Evolutionary conservation across 306 rosid species (phyloP).

Genomic region (Quercus rubra): DNA sequence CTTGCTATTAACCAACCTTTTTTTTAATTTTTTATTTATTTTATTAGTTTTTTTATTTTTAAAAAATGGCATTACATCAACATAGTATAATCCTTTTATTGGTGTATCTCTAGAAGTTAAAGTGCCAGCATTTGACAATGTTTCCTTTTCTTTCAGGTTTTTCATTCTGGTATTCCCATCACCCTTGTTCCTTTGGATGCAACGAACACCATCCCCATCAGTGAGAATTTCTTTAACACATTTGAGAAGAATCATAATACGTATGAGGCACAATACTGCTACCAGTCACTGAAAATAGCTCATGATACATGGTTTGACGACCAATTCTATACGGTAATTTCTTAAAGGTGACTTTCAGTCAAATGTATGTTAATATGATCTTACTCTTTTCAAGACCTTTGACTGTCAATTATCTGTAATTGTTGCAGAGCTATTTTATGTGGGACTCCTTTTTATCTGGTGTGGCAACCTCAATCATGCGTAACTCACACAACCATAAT

Average conservation of each 20-base stretch:
- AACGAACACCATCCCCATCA: conserved; percentile 78
- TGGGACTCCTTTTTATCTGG: conserved; percentile 92
- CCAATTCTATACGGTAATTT: conserved; percentile 60
- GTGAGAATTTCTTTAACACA: conserved; percentile 49
- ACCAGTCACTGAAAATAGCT: conserved; percentile 75
- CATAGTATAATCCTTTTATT: background rate
- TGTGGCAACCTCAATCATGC: conserved; percentile 77
- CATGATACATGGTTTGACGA: conserved; percentile 76
- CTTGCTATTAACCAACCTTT: background rate
- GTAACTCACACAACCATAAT: conserved; percentile 36
- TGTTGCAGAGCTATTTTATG: conserved; percentile 76
- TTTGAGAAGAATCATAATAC: conserved; percentile 66
- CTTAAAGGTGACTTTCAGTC: background rate
- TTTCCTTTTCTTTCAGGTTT: conserved; percentile 41
- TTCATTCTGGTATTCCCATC: conserved; percentile 91
- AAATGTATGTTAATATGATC: background rate
- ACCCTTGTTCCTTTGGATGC: conserved; percentile 96
- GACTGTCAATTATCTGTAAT: background rate
- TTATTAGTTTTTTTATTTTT: no score
- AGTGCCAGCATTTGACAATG: conserved; percentile 6
- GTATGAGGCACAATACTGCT: conserved; percentile 71
- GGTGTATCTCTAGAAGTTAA: background rate
- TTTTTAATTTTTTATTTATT: no score
- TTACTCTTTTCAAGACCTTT: background rate
- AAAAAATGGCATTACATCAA: background rate